Conservation (phyloP, 169 alveolate species). For the Toxoplasma gondii region DNA sequence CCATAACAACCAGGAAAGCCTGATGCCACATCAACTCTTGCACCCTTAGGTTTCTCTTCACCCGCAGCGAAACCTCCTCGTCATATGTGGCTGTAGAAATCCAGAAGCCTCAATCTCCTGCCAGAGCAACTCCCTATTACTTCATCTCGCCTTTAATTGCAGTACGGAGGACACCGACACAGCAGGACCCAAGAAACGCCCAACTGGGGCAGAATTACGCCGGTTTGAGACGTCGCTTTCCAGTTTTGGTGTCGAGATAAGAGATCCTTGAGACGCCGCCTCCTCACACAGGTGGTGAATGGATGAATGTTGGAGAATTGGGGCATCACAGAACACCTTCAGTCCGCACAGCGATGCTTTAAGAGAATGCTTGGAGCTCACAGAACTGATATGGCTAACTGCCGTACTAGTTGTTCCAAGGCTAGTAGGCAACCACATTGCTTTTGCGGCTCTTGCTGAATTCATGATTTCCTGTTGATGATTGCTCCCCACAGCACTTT, state of each 20-base stretch:
- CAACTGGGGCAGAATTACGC: background rate
- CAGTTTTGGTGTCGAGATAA: background rate
- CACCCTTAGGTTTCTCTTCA: too few species aligned
- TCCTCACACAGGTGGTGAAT: conserved; percentile 17
- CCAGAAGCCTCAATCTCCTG: too few species aligned
- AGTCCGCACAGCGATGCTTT: background rate
- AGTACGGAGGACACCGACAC: background rate
- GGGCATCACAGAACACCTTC: conserved; percentile 2
- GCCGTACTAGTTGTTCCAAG: conserved; percentile 2
- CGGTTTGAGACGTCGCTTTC: background rate
- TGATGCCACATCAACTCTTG: too few species aligned
- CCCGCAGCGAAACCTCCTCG: too few species aligned
- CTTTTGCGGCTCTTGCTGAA: background rate
- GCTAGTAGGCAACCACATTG: background rate
- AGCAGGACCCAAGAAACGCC: background rate
- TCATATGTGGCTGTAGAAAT: too few species aligned
- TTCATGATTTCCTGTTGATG: background rate
- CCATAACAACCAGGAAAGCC: too few species aligned
- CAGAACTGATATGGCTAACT: background rate
- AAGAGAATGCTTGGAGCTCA: background rate
- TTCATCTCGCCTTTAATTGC: background rate
- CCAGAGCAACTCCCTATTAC: background rate
- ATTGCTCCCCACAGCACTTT: background rate
- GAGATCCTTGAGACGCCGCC: background rate
- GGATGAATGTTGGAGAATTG: conserved; percentile 18